These are phyloP conservation scores for Ceratocystis huliohia DNA, from an alignment of 2,329 filamentous ascomycete genomes.

Conservation along the genomic window DNA sequence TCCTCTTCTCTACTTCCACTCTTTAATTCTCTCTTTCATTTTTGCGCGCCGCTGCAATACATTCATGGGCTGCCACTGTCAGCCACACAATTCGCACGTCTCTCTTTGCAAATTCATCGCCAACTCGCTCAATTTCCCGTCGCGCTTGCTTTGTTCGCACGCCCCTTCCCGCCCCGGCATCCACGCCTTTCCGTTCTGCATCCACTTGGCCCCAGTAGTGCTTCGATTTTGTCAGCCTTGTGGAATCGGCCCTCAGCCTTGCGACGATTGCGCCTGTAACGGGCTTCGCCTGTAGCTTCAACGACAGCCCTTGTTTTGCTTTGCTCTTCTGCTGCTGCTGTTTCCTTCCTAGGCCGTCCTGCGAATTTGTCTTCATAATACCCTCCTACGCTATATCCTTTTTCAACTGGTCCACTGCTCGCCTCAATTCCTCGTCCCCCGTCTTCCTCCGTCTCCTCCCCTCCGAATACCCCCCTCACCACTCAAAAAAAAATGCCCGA, in stretches of 20 bases:
- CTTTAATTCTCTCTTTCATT: background rate
- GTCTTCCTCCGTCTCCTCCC: conserved; percentile 17
- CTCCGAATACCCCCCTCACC: conserved; percentile 17
- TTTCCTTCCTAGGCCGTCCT: conserved; percentile 14
- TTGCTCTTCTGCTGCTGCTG: background rate
- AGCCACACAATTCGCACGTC: background rate
- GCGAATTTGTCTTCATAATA: no score
- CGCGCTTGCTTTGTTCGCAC: conserved; percentile 9
- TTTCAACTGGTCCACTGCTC: background rate
- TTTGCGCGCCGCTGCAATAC: background rate
- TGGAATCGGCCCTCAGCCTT: conserved; percentile 13
- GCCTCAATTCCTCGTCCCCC: conserved; percentile 15
- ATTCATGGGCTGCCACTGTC: conserved; percentile 3
- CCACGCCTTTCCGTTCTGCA: background rate
- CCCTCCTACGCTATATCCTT: no score
- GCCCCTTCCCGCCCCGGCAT: background rate
- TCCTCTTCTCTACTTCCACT: background rate
- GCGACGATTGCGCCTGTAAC: background rate
- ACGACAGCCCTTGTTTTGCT: background rate
- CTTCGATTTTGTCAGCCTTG: conserved; percentile 15
- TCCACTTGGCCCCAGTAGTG: no score
- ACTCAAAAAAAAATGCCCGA: conserved; percentile 42
- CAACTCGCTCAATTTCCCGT: background rate
- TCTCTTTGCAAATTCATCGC: background rate
- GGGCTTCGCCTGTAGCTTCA: background rate